Percentiles rank a stretch among this genome's conserved stretches.
Evolutionary conservation across 1,139 yeast genomes (phyloP).

Genomic region (Diutina sp.): DNA sequence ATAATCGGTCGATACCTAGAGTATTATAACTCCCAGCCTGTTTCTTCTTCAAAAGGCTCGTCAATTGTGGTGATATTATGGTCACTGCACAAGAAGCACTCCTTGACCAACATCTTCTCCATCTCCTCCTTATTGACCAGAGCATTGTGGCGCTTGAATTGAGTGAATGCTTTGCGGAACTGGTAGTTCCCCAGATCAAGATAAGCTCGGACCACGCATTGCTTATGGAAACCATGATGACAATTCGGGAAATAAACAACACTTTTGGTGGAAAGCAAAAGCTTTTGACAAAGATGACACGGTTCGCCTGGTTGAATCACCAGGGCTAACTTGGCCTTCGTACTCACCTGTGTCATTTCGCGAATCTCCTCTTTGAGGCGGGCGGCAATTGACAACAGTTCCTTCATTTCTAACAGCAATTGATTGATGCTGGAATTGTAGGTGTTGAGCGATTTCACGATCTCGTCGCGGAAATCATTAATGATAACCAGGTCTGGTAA

Average conservation of each 20-base stretch:
- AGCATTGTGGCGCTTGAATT: slow-evolving; percentile 9
- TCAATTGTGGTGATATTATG: slow-evolving; percentile 61
- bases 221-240: slow-evolving; percentile 81
- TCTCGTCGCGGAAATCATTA: slow-evolving; percentile 74
- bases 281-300: slow-evolving; percentile 56
- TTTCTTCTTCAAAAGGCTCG: slow-evolving; percentile 14
- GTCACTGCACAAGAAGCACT: slow-evolving; percentile 77
- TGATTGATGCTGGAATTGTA: slow-evolving; percentile 54
- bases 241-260: slow-evolving; percentile 73
- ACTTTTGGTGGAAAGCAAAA: slow-evolving; percentile 57
- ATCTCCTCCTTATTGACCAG: slow-evolving; percentile 24
- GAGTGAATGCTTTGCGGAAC: slow-evolving; percentile 37
- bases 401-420: slow-evolving; percentile 65
- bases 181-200: slow-evolving; percentile 50
- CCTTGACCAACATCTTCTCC: slow-evolving; percentile 48
- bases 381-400: slow-evolving; percentile 51
- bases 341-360: slow-evolving; percentile 33
- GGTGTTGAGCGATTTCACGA: slow-evolving; percentile 63
- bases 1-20: neutral
- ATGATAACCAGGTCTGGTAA: slow-evolving; percentile 77
- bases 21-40: neutral
- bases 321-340: slow-evolving; percentile 17
- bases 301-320: slow-evolving; percentile 76
- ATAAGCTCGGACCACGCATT: slow-evolving; percentile 58
- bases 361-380: slow-evolving; percentile 49